Evolutionary conservation across 345 rosid genomes (phyloP).

Genomic region (Kernera saxatilis): DNA sequence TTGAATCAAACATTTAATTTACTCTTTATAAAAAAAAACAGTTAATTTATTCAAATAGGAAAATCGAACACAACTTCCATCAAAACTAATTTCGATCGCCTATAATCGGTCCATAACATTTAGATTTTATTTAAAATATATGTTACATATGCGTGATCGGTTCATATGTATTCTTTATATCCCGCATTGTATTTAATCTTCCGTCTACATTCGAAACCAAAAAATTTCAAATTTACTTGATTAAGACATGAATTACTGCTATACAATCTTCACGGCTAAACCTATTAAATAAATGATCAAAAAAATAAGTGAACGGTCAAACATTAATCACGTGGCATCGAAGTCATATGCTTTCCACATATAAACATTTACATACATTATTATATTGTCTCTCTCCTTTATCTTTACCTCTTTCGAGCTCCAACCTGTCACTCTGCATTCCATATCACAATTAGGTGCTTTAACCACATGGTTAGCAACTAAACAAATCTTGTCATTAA

Average conservation of each 20-base stretch:
- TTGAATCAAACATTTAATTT: too few relatives aligned
- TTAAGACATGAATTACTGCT: neutral
- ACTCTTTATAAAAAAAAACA: too few relatives aligned
- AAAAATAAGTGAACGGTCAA: neutral
- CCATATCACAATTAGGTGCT: slow-evolving; percentile 5
- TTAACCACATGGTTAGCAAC: slow-evolving; percentile 27
- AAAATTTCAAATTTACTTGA: neutral
- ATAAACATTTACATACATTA: slow-evolving; percentile 1
- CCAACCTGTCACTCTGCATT: slow-evolving; percentile 23
- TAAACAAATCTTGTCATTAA: slow-evolving; percentile 18
- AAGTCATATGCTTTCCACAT: slow-evolving; percentile 20
- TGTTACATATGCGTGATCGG: too few relatives aligned
- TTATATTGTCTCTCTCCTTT: neutral
- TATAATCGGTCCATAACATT: too few relatives aligned
- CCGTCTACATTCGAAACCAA: too few relatives aligned
- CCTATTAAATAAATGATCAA: neutral
- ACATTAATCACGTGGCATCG: neutral
- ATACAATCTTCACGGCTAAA: neutral
- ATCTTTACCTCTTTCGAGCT: slow-evolving; percentile 21
- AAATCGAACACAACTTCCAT: neutral
- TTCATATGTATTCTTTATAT: too few relatives aligned
- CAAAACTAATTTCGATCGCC: too few relatives aligned
- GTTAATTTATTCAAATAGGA: too few relatives aligned
- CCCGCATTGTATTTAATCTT: too few relatives aligned
- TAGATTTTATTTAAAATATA: too few relatives aligned